A percentile compares a stretch with the other conserved stretches of the same genome.
These are phyloP conservation scores for Teunomyces tritomae DNA, from an alignment of 805 yeast genomes.

Conservation along the genomic window DNA sequence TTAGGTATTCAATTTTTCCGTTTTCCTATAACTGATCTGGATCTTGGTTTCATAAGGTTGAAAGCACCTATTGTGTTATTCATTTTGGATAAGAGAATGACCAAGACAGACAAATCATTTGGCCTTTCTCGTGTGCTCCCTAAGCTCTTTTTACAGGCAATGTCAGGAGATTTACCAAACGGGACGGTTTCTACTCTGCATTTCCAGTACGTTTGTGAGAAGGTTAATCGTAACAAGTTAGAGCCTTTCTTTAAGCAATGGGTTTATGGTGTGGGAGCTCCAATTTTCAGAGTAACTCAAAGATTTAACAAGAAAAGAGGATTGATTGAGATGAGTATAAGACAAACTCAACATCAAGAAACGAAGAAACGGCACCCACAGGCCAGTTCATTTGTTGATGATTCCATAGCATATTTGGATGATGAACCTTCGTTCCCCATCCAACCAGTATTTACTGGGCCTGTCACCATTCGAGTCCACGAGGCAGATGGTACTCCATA, in stretches of 20 bases:
- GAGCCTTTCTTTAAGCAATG: slow-evolving; percentile 88
- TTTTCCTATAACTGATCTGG: slow-evolving; percentile 61
- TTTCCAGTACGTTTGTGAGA: slow-evolving; percentile 91
- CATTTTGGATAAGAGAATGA: slow-evolving; percentile 88
- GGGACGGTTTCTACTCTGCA: slow-evolving; percentile 78
- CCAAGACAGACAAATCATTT: slow-evolving; percentile 91
- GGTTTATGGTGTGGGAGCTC: slow-evolving; percentile 88
- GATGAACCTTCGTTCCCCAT: slow-evolving; percentile 38
- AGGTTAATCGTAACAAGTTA: slow-evolving; percentile 81
- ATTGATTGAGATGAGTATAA: slow-evolving; percentile 89
- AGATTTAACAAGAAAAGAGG: slow-evolving; percentile 90
- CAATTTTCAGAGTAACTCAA: slow-evolving; percentile 84
- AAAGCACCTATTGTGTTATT: slow-evolving; percentile 85
- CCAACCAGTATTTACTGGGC: slow-evolving; percentile 75
- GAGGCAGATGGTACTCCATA: slow-evolving; percentile 99
- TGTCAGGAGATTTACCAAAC: slow-evolving; percentile 87
- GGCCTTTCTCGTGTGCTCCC: slow-evolving; percentile 91
- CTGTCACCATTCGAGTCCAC: slow-evolving; percentile 94
- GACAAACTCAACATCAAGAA: slow-evolving; percentile 80
- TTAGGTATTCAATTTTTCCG: slow-evolving; percentile 67
- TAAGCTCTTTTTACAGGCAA: slow-evolving; percentile 85
- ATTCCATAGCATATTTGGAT: slow-evolving; percentile 42
- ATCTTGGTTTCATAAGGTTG: slow-evolving; percentile 64
- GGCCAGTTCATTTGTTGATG: slow-evolving; percentile 43
- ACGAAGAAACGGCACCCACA: slow-evolving; percentile 37